A percentile compares a stretch with the other conserved stretches of the same genome.
Evolutionary conservation across 2,329 filamentous ascomycete genomes (phyloP).

Genomic region (Didymella keratinophila): DNA sequence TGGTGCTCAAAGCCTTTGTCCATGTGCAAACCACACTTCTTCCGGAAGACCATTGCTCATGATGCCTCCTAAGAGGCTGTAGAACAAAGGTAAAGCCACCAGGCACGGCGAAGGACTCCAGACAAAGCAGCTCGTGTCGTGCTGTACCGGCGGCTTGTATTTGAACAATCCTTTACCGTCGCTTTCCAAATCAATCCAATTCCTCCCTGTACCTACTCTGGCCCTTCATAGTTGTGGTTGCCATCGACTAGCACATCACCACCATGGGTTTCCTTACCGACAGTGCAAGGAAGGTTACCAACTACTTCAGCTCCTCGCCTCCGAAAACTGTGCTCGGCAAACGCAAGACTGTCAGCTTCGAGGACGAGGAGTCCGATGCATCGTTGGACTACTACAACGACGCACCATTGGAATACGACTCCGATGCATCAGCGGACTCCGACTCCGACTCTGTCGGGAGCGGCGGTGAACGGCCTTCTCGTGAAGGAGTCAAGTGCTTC

Average conservation of each 20-base stretch:
- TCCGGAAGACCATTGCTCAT: not conserved
- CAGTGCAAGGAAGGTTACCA: conserved; percentile 1
- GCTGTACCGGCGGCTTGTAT: not conserved
- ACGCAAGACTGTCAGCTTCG: not conserved
- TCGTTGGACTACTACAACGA: not conserved
- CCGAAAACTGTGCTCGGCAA: not conserved
- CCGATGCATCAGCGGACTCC: no score
- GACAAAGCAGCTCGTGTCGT: conserved; percentile 1
- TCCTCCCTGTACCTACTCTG: not conserved
- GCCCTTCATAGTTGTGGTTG: not conserved
- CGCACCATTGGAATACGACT: no score
- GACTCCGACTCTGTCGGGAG: not conserved
- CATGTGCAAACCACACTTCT: not conserved
- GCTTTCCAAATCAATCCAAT: not conserved
- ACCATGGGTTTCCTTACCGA: conserved; percentile 2
- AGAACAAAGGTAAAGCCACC: conserved; percentile 5
- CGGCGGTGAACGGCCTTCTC: not conserved
- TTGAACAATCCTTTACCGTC: not conserved
- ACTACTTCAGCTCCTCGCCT: not conserved
- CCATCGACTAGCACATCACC: not conserved
- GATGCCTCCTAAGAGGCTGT: not conserved
- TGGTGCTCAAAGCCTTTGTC: not conserved
- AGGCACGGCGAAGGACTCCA: not conserved
- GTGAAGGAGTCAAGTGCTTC: not conserved
- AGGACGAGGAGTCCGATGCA: not conserved